A percentile compares a stretch with the other conserved stretches of the same genome.
phyloP scores from a whole-genome alignment of 129 eudicot species.

The Silybum marianum region DNA sequence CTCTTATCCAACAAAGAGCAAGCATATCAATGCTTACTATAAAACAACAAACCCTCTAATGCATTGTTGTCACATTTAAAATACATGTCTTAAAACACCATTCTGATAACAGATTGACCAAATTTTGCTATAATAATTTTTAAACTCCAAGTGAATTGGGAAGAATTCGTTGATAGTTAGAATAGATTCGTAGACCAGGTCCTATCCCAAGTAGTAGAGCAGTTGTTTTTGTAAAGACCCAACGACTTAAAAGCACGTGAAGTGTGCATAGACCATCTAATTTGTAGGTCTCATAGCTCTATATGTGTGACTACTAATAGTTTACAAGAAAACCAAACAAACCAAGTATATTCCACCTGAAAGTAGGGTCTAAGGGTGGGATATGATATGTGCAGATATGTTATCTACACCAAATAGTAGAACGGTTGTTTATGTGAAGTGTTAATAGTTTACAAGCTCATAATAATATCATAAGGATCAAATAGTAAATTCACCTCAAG shows the following conservation, averaged over 20 bases:
- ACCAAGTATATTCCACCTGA: neutral
- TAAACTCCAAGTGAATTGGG: neutral
- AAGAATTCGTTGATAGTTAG: too few species aligned
- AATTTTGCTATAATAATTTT: neutral
- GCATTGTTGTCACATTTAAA: neutral
- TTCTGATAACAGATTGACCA: neutral
- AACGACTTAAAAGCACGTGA: neutral
- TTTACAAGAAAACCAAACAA: neutral
- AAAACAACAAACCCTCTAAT: neutral
- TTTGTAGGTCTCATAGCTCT: neutral
- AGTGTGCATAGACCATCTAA: neutral
- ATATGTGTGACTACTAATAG: neutral
- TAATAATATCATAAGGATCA: neutral
- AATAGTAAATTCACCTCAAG: slow-evolving; percentile 34
- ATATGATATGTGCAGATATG: neutral
- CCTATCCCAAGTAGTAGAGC: neutral
- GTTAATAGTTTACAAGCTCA: neutral
- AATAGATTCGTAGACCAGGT: too few species aligned
- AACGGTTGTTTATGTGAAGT: neutral
- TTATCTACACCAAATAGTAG: neutral
- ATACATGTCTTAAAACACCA: neutral
- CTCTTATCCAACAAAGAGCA: neutral
- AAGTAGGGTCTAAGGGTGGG: neutral
- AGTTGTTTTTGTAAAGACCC: neutral
- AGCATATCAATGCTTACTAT: neutral